Base-by-base conservation (phyloP, 2,329 filamentous ascomycete genomes). In the Calonectria leucothoes region DNA sequence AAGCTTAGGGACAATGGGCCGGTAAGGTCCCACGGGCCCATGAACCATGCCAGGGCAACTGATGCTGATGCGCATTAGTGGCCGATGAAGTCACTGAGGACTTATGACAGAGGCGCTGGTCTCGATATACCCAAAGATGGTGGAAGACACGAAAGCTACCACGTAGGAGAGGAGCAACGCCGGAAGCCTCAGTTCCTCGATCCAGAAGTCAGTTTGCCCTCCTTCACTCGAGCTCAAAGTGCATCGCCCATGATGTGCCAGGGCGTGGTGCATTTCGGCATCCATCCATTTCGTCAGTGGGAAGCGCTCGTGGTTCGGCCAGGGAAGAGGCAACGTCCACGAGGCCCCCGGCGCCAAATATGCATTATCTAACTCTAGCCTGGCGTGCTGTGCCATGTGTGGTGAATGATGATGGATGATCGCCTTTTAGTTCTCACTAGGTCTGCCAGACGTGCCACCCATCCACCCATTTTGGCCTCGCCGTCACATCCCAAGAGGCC, bases 241-340 rank as follows among this genome's bases (percentile, higher is more conserved):
- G 17, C 35, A 49, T 45, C 35, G 64, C 64, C 35, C 59, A 57
- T 68, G 29, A 48, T 55, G 55, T 67, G 55, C 64, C 52, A 63
- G n/a, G 27, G n/a, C 33, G 25, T 55, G 25, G 31, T 63, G 27
- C n/a, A 45, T 55, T 67, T 68, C 33, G 42, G 20, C 8, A 55
- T 49, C 61, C 61, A 29, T 64, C 73, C 71, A 75, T 74, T 49
- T 71, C 52, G 20, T 66, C 61, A 49, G 49, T 68, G 15, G 23
- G 67, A 73, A 71, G 71, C 73, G 75, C 76, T 76, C 55, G 74
- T 79, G 77, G 76, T 75, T 79, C 76, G 77, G 74, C 74, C 75
- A 75, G 72, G 63, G 72, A 61, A 55, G 72, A 74, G 12, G 25
- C 75, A 77, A 72, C 72, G 72, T 72, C 74, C 78, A 79, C 75